Evolutionary conservation across 495 filamentous ascomycete genomes (phyloP).

Genomic region (Aspergillus nidulans): DNA sequence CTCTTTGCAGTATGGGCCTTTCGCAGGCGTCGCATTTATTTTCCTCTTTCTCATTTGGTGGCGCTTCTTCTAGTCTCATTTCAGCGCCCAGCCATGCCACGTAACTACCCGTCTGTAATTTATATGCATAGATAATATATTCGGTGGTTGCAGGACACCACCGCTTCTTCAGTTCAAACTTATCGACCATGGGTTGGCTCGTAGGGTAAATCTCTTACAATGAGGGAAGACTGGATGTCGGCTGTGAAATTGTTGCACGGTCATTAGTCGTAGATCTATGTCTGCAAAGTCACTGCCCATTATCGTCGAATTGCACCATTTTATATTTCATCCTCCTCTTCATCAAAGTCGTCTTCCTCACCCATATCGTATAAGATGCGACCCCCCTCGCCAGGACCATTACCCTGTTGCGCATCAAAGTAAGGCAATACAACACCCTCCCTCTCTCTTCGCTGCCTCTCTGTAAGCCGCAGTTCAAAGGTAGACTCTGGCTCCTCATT

Average conservation of each 20-base stretch:
- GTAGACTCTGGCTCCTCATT: slow-evolving; percentile 60
- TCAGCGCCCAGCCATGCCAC: slow-evolving; percentile 3
- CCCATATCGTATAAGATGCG: slow-evolving; percentile 96
- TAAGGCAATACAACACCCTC: slow-evolving; percentile 91
- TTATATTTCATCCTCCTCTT: slow-evolving; percentile 96
- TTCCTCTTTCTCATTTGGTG: slow-evolving; percentile 85
- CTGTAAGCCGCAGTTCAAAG: slow-evolving; percentile 84
- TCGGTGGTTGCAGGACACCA: slow-evolving; percentile 38
- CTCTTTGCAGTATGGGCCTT: slow-evolving; percentile 69
- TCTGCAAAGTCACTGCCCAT: too few relatives aligned
- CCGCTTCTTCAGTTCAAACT: slow-evolving; percentile 13
- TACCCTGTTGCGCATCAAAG: slow-evolving; percentile 84
- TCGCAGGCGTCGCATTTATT: slow-evolving; percentile 72
- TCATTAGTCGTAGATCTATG: neutral
- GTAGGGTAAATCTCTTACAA: neutral
- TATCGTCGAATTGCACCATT: too few relatives aligned
- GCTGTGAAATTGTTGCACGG: neutral
- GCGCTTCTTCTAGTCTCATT: slow-evolving; percentile 71
- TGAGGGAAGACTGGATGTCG: neutral
- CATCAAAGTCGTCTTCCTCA: slow-evolving; percentile 95
- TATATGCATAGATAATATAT: slow-evolving; percentile 44
- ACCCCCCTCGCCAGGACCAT: slow-evolving; percentile 75
- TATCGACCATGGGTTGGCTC: neutral
- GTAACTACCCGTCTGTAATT: slow-evolving; percentile 27
- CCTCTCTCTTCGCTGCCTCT: slow-evolving; percentile 76